Evolutionary conservation across 495 filamentous ascomycete genomes (phyloP), one percentile per base, ranked within the genome.

Genomic region (Hypoxylon perforatum): DNA sequence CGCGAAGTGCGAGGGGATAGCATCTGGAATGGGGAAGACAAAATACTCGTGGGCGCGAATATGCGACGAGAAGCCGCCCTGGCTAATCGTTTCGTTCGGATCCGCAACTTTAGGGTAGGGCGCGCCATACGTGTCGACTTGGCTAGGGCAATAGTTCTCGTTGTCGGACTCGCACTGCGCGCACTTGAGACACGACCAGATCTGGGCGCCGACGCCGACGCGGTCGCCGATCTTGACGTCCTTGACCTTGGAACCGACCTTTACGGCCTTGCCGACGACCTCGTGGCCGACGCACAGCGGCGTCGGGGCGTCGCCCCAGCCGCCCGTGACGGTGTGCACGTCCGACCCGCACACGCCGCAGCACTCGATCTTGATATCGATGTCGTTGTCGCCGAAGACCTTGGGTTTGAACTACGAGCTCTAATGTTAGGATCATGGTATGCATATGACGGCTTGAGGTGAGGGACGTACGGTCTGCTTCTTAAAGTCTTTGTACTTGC

Each of bases 281-380:
- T 93, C 91, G 67, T 93, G 90, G 61, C 91, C 90, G 17, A 92
- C 88, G 64, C 88, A 91, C 45, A 91, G 88, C 45, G 90, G 85
- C 21, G 84, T 85, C 57, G 85, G 71, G 4, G 80, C 84, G 0
- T 86, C 83, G 22, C 91, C 91, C 91, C 91, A 94, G 36, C 90
- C 91, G 55, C 90, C 87, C 49, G 84, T 91, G 54, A 91, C 87
- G 42, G 87, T 92, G 80, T 94, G 91, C 14, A 92, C 86, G 69
- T 94, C 92, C 21, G 85, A 90, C 9, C 89, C 91, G 75, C 91
- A 93, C 10, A 94, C 88, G 69, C 92, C 91, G 75, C 92, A 95
- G 68, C 75, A 77, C 49, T 77, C 75, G 64, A 80, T 80, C 70
- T 81, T 57, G 14, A 73, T 57, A 36, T 73, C 70, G 19, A 73